Percentiles rank a stretch among this genome's conserved stretches.
These are phyloP conservation scores for Aspergillus ochraceoroseus DNA, from an alignment of 2,329 filamentous ascomycete genomes.

Conservation along the genomic window DNA sequence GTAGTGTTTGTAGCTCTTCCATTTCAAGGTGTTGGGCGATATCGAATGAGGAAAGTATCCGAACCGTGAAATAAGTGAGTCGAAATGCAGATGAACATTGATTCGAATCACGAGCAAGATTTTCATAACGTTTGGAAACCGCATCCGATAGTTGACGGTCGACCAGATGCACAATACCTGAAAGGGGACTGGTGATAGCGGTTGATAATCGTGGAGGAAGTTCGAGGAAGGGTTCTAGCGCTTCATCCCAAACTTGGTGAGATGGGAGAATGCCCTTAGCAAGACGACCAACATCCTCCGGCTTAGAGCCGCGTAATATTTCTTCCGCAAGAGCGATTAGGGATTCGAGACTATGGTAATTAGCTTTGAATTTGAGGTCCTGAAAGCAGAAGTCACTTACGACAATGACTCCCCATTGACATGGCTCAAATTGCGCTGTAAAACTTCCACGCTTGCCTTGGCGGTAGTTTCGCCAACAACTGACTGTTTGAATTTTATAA, in stretches of 20 bases:
- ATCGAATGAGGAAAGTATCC: constrained; percentile 50
- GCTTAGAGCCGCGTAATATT: constrained; percentile 37
- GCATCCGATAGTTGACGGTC: constrained; percentile 29
- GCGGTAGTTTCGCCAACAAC: constrained; percentile 40
- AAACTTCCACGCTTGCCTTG: constrained; percentile 49
- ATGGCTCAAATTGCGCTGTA: constrained; percentile 49
- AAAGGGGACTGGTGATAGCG: constrained; percentile 67
- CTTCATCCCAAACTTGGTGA: constrained; percentile 59
- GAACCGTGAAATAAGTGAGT: constrained; percentile 65
- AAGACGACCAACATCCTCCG: constrained; percentile 27
- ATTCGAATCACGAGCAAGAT: constrained; percentile 56
- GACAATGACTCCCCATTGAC: constrained; percentile 44
- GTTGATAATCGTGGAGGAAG: constrained; percentile 52
- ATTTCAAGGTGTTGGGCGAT: constrained; percentile 31
- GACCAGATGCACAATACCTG: constrained; percentile 64
- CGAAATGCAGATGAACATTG: constrained; percentile 69
- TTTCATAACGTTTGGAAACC: constrained; percentile 25
- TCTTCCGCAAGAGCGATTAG: constrained; percentile 53
- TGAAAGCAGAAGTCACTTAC: constrained; percentile 31
- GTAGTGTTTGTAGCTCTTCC: constrained; percentile 39
- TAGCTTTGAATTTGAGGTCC: constrained; percentile 13
- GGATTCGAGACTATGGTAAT: constrained; percentile 49
- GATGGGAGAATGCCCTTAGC: constrained; percentile 57
- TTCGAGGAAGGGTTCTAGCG: constrained; percentile 52
- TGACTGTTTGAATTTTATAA: constrained; percentile 32